These are phyloP conservation scores for Dactylellina sp. DNA, from an alignment of 2,329 filamentous ascomycete genomes.

Conservation along the genomic window DNA sequence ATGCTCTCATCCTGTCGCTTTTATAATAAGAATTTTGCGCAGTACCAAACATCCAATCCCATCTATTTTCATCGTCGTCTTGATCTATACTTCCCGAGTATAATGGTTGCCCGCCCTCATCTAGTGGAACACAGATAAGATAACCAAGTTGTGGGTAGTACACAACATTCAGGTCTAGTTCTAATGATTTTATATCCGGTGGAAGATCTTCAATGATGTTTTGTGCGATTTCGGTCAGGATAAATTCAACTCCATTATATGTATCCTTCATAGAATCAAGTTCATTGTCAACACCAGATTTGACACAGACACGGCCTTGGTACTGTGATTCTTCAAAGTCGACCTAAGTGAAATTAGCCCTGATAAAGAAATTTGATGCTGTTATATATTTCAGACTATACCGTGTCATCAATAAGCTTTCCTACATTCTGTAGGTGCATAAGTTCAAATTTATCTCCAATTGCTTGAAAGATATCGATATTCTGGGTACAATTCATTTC, in stretches of 20 bases:
- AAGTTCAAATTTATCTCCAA: slow-evolving; percentile 68
- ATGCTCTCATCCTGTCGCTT: slow-evolving; percentile 79
- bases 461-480: slow-evolving; percentile 70
- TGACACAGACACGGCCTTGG: slow-evolving; percentile 78
- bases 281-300: slow-evolving; percentile 75
- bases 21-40: slow-evolving; percentile 85
- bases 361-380: not conserved
- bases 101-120: slow-evolving; percentile 23
- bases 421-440: slow-evolving; percentile 74
- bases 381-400: slow-evolving; percentile 59
- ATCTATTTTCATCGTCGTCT: slow-evolving; percentile 73
- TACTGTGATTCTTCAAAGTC: slow-evolving; percentile 82
- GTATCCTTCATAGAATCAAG: slow-evolving; percentile 82
- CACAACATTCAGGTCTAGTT: slow-evolving; percentile 78
- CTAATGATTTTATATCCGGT: slow-evolving; percentile 67
- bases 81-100: slow-evolving; percentile 69
- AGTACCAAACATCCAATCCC: slow-evolving; percentile 82
- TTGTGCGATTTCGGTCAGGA: slow-evolving; percentile 76
- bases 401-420: slow-evolving; percentile 75
- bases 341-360: slow-evolving; percentile 65
- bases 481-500: slow-evolving; percentile 70
- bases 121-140: slow-evolving; percentile 75
- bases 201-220: slow-evolving; percentile 73
- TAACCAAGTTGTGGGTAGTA: slow-evolving; percentile 95
- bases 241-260: slow-evolving; percentile 80